Evolutionary conservation across 345 rosid genomes (phyloP).

Genomic region (Eucalyptus sp.): DNA sequence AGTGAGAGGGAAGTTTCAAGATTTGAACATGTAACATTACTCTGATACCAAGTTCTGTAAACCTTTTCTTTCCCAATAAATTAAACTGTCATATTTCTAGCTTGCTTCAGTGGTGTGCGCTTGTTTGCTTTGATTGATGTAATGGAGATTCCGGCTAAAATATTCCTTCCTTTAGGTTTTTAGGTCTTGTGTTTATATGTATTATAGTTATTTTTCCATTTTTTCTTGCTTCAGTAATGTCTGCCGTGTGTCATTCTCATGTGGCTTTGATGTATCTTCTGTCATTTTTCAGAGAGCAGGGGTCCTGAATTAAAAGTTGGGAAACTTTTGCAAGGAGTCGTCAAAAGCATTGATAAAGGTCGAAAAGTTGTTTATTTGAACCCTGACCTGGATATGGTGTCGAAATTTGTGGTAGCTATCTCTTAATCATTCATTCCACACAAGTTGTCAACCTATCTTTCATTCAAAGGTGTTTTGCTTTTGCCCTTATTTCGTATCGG

Average conservation of each 20-base stretch:
- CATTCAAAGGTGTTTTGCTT: neutral
- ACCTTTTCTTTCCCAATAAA: neutral
- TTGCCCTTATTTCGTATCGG: neutral
- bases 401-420: conserved; percentile 56
- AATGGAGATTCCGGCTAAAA: neutral
- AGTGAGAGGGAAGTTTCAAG: neutral
- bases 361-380: conserved; percentile 66
- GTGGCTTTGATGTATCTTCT: neutral
- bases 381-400: conserved; percentile 53
- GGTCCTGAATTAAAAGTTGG: conserved; percentile 41
- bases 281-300: conserved; percentile 15
- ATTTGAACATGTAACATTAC: neutral
- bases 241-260: neutral
- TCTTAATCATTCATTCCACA: neutral
- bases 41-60: neutral
- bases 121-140: neutral
- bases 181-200: neutral
- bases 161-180: neutral
- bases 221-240: neutral
- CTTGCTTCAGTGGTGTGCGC: neutral
- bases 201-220: neutral
- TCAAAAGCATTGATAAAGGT: conserved; percentile 56
- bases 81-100: neutral
- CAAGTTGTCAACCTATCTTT: neutral
- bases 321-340: conserved; percentile 72